phyloP scores from a whole-genome alignment of 306 rosid species.

The Citrullus amarus region DNA sequence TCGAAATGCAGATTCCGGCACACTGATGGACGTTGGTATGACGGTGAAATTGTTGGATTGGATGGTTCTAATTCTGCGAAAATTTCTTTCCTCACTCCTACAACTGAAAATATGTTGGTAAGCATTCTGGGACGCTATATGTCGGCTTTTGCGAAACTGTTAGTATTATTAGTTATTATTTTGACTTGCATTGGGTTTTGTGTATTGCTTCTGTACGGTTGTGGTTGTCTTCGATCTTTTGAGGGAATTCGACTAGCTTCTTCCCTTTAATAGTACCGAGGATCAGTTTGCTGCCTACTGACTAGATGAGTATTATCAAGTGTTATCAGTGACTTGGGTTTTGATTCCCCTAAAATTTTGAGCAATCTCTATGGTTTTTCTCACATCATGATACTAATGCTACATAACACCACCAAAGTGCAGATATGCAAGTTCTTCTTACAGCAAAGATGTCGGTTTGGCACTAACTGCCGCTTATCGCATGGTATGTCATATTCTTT shows the following conservation, averaged over 20 bases:
- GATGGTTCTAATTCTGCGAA: slow-evolving; percentile 46
- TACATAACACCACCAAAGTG: slow-evolving; percentile 43
- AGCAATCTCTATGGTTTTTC: slow-evolving; percentile 22
- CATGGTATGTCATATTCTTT: slow-evolving; percentile 67
- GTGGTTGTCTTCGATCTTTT: background rate
- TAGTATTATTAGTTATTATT: background rate
- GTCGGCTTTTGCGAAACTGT: background rate
- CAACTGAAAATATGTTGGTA: slow-evolving; percentile 83
- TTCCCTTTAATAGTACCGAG: background rate
- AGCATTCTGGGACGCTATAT: slow-evolving; percentile 2
- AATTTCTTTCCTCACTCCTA: slow-evolving; percentile 79
- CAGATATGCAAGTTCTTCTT: slow-evolving; percentile 98
- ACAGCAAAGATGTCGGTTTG: slow-evolving; percentile 90
- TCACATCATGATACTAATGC: slow-evolving; percentile 42
- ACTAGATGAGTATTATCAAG: background rate
- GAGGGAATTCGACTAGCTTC: background rate
- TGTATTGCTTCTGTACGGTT: background rate
- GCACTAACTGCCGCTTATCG: slow-evolving; percentile 79
- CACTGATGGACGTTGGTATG: slow-evolving; percentile 88
- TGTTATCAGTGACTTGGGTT: slow-evolving; percentile 1
- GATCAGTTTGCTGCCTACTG: background rate
- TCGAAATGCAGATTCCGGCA: slow-evolving; percentile 82
- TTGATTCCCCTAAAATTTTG: slow-evolving; percentile 9
- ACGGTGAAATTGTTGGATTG: slow-evolving; percentile 54
- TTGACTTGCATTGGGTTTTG: background rate